Conservation (phyloP, 1,139 yeast species). For the Scheffersomyces segobiensis region DNA sequence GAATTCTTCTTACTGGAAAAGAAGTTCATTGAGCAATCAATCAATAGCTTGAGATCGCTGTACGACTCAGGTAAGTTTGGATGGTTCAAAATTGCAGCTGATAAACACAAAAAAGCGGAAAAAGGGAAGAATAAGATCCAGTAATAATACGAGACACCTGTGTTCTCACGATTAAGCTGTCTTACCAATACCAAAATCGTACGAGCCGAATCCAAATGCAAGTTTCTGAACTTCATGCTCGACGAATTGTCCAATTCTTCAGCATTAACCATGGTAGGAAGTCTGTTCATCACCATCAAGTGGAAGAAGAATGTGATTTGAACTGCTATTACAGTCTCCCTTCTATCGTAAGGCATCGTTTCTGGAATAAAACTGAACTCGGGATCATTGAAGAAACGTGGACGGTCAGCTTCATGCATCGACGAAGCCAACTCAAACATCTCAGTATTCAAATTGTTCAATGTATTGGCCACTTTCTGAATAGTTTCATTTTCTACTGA, state of each 20-base stretch:
- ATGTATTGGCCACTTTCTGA: slow-evolving; percentile 5
- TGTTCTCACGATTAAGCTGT: slow-evolving; percentile 18
- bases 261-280: slow-evolving; percentile 26
- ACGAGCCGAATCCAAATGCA: slow-evolving; percentile 35
- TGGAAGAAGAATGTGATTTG: slow-evolving; percentile 36
- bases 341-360: background rate
- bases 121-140: slow-evolving; percentile 38
- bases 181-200: slow-evolving; percentile 31
- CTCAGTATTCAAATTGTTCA: slow-evolving; percentile 13
- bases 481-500: slow-evolving; percentile 17
- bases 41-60: slow-evolving; percentile 31
- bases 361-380: slow-evolving; percentile 8
- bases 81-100: slow-evolving; percentile 33
- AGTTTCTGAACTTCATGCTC: slow-evolving; percentile 20
- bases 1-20: slow-evolving; percentile 15
- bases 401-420: slow-evolving; percentile 10
- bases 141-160: slow-evolving; percentile 27
- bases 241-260: slow-evolving; percentile 16
- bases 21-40: slow-evolving; percentile 27
- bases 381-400: slow-evolving; percentile 16
- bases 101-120: slow-evolving; percentile 33
- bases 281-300: slow-evolving; percentile 36
- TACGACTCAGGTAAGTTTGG: slow-evolving; percentile 29
- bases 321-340: slow-evolving; percentile 20
- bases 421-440: slow-evolving; percentile 14